phyloP scores from a whole-genome alignment of 148 eudicot genomes.

The Spergularia bocconei region DNA sequence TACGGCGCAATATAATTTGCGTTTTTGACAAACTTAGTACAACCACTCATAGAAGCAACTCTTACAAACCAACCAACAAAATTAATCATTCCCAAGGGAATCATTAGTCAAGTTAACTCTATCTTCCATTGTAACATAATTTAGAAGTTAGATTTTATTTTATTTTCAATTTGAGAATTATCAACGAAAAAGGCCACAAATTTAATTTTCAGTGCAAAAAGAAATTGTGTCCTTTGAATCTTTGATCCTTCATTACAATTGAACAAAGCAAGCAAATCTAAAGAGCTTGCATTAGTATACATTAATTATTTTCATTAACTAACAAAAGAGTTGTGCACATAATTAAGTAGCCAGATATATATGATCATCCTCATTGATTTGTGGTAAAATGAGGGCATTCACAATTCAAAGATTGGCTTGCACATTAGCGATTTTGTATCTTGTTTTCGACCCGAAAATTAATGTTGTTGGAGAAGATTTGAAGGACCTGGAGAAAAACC shows the following conservation, averaged over 20 bases:
- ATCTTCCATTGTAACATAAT: neutral
- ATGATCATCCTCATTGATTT: neutral
- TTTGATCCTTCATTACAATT: neutral
- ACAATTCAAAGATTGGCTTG: slow-evolving; percentile 6
- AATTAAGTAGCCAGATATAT: too few species aligned
- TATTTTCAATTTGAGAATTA: neutral
- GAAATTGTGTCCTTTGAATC: too few species aligned
- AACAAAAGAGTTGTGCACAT: too few species aligned
- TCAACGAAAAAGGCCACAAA: neutral
- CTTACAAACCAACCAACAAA: neutral
- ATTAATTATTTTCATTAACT: too few species aligned
- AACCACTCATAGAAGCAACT: too few species aligned
- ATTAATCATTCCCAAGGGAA: neutral
- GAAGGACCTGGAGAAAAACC: neutral
- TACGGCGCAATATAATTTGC: neutral
- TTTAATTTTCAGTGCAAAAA: neutral
- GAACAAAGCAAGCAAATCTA: too few species aligned
- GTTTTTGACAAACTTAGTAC: neutral
- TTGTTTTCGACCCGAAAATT: neutral
- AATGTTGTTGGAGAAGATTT: slow-evolving; percentile 3
- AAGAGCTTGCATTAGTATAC: too few species aligned
- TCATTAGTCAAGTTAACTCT: neutral
- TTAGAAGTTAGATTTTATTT: too few species aligned
- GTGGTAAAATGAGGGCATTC: neutral
- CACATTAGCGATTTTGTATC: slow-evolving; percentile 12